Evolutionary conservation across 768 basidiomycete genomes (phyloP).

Genomic region (Pisolithus microcarpus): DNA sequence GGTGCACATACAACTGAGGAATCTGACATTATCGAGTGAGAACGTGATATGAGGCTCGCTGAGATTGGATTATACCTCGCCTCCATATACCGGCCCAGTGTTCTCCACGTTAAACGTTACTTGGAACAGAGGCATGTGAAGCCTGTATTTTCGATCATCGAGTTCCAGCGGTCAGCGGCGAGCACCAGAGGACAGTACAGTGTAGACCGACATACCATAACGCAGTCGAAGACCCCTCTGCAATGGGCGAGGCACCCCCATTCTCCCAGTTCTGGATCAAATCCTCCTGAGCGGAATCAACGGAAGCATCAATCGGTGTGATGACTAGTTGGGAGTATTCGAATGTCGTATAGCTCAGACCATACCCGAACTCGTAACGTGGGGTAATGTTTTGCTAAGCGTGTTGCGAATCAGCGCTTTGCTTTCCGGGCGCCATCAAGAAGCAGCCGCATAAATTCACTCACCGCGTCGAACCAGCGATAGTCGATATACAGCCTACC

Average conservation of each 20-base stretch:
- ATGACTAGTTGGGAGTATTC: slow-evolving; percentile 56
- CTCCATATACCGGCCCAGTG: slow-evolving; percentile 53
- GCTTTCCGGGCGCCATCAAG: neutral
- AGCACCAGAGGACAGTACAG: neutral
- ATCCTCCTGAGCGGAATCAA: slow-evolving; percentile 25
- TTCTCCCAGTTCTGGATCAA: slow-evolving; percentile 48
- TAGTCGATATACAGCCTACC: slow-evolving; percentile 61
- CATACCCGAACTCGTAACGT: slow-evolving; percentile 87
- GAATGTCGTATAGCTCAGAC: slow-evolving; percentile 81
- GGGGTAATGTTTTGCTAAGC: slow-evolving; percentile 60
- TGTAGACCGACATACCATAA: slow-evolving; percentile 38
- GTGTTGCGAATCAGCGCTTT: neutral
- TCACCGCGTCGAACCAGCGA: slow-evolving; percentile 59
- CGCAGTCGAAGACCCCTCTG: slow-evolving; percentile 53
- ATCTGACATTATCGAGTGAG: slow-evolving; percentile 32
- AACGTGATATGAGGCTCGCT: neutral
- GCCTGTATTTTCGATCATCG: slow-evolving; percentile 29
- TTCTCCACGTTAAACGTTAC: slow-evolving; percentile 65
- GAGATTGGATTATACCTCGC: slow-evolving; percentile 34
- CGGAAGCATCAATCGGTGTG: slow-evolving; percentile 27
- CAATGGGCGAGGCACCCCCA: slow-evolving; percentile 48
- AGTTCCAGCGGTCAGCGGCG: slow-evolving; percentile 4
- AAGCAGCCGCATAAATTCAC: slow-evolving; percentile 20
- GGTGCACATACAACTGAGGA: slow-evolving; percentile 70
- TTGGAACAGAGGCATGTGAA: slow-evolving; percentile 57